A percentile compares a stretch with the other conserved stretches of the same genome.
Conservation (phyloP, 352 stramenopile genomes). For the Phytopythium cucurbitacearum region DNA sequence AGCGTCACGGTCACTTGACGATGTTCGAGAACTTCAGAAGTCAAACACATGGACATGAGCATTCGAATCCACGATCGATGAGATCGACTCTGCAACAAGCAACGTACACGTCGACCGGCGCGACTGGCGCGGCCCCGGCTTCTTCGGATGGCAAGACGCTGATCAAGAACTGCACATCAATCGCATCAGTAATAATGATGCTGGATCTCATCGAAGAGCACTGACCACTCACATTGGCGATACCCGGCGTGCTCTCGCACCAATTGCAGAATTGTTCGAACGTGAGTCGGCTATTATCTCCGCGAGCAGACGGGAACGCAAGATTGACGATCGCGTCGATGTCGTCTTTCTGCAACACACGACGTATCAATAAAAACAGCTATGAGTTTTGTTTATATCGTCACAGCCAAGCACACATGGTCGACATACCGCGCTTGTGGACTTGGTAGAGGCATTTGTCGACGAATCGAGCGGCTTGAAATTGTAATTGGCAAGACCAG, state of each 20-base stretch:
- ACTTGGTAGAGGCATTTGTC: neutral
- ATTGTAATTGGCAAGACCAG: too few relatives aligned
- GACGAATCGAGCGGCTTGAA: constrained; percentile 3
- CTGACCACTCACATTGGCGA: constrained; percentile 46
- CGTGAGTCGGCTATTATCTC: constrained; percentile 55
- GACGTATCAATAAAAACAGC: neutral
- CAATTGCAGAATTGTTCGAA: constrained; percentile 88
- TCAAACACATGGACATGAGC: neutral
- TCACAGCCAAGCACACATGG: neutral
- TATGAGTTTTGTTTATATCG: neutral
- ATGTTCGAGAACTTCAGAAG: constrained; percentile 8
- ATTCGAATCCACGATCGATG: too few relatives aligned
- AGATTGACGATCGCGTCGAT: constrained; percentile 84
- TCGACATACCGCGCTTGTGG: constrained; percentile 9
- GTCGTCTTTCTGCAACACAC: constrained; percentile 39
- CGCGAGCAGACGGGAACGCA: constrained; percentile 44
- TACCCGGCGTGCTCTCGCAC: constrained; percentile 74
- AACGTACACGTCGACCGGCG: constrained; percentile 29
- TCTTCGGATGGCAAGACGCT: constrained; percentile 73
- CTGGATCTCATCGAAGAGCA: neutral
- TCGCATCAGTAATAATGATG: neutral
- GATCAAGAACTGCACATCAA: constrained; percentile 54
- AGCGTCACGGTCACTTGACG: constrained; percentile 4
- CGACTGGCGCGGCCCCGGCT: constrained; percentile 17
- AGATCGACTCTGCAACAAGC: too few relatives aligned